Evolutionary conservation across 2,329 filamentous ascomycete genomes (phyloP).

Genomic region (Penicillium nordicum): DNA sequence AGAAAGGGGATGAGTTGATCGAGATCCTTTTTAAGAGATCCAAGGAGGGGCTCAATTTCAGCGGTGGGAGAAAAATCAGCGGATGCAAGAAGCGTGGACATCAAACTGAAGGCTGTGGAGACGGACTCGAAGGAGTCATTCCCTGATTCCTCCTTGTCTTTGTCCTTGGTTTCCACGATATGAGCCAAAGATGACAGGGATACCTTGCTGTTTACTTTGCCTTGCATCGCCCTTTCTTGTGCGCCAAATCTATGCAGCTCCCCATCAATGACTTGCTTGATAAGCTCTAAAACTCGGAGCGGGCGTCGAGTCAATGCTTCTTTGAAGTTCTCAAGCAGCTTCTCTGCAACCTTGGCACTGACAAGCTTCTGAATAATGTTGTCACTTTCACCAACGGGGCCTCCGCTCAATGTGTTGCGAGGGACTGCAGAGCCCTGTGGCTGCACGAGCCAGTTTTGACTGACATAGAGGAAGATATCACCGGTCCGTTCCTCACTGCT

Average conservation of each 20-base stretch:
- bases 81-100: conserved; percentile 44
- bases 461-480: conserved; percentile 44
- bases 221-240: conserved; percentile 1
- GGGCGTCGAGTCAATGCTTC: conserved; percentile 42
- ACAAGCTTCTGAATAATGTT: conserved; percentile 37
- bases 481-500: conserved; percentile 40
- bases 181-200: conserved; percentile 38
- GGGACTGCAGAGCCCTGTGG: conserved; percentile 11
- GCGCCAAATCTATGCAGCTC: conserved; percentile 26
- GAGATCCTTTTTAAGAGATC: conserved; percentile 34
- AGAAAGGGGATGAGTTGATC: conserved; percentile 37
- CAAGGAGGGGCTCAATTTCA: conserved; percentile 29
- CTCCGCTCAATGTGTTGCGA: conserved; percentile 12
- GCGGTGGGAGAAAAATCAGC: conserved; percentile 37
- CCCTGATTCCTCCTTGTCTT: conserved; percentile 12
- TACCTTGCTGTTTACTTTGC: conserved; percentile 17
- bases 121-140: conserved; percentile 37
- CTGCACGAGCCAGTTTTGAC: conserved; percentile 41
- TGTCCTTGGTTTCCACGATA: conserved; percentile 27
- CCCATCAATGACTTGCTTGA: conserved; percentile 41
- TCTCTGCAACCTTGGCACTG: conserved; percentile 42
- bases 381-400: conserved; percentile 23
- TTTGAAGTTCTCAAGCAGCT: conserved; percentile 42
- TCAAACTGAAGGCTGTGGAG: conserved; percentile 41
- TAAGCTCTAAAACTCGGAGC: conserved; percentile 40